A percentile compares a stretch with the other conserved stretches of the same genome.
Evolutionary conservation across 108 stramenopile species (phyloP).

Genomic region (Skeletonema tropicum): DNA sequence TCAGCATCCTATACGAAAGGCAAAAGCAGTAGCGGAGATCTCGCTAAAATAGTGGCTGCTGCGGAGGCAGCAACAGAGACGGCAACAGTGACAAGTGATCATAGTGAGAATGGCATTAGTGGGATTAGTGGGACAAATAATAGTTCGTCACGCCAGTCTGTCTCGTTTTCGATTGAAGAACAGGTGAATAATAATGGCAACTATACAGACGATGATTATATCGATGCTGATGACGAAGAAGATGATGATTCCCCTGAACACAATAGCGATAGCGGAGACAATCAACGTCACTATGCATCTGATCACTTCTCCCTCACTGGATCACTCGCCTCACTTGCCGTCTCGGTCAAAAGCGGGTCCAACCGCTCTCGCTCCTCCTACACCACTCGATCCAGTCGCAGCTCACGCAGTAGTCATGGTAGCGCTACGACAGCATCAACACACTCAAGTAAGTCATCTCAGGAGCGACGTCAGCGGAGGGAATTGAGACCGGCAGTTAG

Average conservation of each 20-base stretch:
- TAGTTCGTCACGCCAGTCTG: conserved; percentile 7
- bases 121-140: neutral
- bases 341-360: conserved; percentile 15
- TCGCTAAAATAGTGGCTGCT: neutral
- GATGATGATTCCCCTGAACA: neutral
- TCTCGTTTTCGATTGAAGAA: conserved; percentile 23
- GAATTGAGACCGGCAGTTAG: conserved; percentile 28
- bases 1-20: neutral
- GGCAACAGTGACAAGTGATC: neutral
- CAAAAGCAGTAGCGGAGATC: neutral
- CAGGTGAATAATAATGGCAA: neutral
- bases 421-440: conserved; percentile 9
- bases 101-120: neutral
- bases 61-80: neutral
- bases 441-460: conserved; percentile 8
- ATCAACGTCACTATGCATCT: neutral
- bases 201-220: neutral
- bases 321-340: conserved; percentile 20
- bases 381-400: conserved; percentile 7
- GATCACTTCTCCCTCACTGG: conserved; percentile 23
- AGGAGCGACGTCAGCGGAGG: conserved; percentile 28
- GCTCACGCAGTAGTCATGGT: neutral
- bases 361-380: conserved; percentile 16
- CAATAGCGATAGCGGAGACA: neutral
- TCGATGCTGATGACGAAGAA: neutral